phyloP scores from a whole-genome alignment of 73 alveolate genomes.

The Paramecium primaurelia region DNA sequence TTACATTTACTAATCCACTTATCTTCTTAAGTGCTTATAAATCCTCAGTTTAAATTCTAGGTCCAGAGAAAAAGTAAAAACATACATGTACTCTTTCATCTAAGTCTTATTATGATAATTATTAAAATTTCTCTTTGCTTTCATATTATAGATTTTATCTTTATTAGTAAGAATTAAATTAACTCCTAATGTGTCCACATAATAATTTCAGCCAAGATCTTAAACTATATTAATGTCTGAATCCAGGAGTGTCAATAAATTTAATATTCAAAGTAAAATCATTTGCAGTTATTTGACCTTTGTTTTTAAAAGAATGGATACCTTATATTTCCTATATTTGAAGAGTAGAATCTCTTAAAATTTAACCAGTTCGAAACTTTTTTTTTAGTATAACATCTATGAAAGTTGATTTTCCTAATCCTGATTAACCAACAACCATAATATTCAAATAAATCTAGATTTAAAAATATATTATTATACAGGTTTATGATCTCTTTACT shows the following conservation, averaged over 20 bases:
- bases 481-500: not conserved
- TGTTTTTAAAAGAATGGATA: not conserved
- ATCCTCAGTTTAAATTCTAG: slow-evolving; percentile 44
- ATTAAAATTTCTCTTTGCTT: not conserved
- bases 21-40: slow-evolving; percentile 21
- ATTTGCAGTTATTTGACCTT: not conserved
- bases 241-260: slow-evolving; percentile 47
- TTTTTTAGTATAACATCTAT: slow-evolving; percentile 46
- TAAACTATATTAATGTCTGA: not conserved
- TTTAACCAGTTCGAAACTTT: not conserved
- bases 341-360: slow-evolving; percentile 12
- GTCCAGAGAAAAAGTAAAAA: slow-evolving; percentile 53
- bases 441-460: slow-evolving; percentile 30
- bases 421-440: slow-evolving; percentile 56
- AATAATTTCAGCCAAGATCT: slow-evolving; percentile 14
- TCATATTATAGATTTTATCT: not conserved
- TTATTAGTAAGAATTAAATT: not conserved
- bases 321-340: not conserved
- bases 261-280: not conserved
- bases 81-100: slow-evolving; percentile 58
- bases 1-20: slow-evolving; percentile 29
- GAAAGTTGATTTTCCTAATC: slow-evolving; percentile 58
- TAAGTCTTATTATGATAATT: not conserved
- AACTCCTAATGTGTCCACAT: not conserved
- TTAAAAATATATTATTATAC: not conserved